Conservation (phyloP, 352 stramenopile species). For the Globisporangium cederbergense region DNA sequence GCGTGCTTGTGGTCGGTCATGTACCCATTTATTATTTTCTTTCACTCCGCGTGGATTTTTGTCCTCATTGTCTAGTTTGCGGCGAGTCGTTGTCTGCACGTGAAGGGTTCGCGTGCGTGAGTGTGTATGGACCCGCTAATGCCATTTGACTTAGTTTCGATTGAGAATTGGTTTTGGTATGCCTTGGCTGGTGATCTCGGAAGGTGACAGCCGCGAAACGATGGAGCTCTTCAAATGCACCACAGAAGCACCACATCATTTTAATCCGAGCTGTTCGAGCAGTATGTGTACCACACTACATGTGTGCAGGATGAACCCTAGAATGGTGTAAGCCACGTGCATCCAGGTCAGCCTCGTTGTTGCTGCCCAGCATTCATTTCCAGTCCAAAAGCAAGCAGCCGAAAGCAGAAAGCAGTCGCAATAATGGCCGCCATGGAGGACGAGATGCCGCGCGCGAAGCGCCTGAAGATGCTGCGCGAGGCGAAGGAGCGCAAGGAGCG, state of each 20-base stretch:
- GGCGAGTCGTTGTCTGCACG: background rate
- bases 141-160: slow-evolving; percentile 4
- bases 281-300: background rate
- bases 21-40: slow-evolving; percentile 13
- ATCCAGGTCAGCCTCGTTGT: background rate
- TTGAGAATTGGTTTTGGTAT: background rate
- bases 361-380: background rate
- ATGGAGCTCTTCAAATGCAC: background rate
- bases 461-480: slow-evolving; percentile 80
- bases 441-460: slow-evolving; percentile 76
- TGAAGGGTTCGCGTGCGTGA: background rate
- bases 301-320: background rate
- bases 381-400: background rate
- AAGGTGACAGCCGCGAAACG: background rate
- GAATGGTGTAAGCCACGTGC: background rate
- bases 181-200: background rate
- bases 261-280: background rate
- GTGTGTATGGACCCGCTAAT: slow-evolving; percentile 5
- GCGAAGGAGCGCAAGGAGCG: slow-evolving; percentile 77
- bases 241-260: background rate
- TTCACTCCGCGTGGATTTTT: slow-evolving; percentile 4
- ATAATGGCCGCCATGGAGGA: slow-evolving; percentile 40
- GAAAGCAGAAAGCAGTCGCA: background rate
- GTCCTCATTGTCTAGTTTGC: slow-evolving; percentile 6
- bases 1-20: slow-evolving; percentile 6